Conservation (phyloP, 2,329 filamentous ascomycete genomes). For the Fusarium guadeloupense region DNA sequence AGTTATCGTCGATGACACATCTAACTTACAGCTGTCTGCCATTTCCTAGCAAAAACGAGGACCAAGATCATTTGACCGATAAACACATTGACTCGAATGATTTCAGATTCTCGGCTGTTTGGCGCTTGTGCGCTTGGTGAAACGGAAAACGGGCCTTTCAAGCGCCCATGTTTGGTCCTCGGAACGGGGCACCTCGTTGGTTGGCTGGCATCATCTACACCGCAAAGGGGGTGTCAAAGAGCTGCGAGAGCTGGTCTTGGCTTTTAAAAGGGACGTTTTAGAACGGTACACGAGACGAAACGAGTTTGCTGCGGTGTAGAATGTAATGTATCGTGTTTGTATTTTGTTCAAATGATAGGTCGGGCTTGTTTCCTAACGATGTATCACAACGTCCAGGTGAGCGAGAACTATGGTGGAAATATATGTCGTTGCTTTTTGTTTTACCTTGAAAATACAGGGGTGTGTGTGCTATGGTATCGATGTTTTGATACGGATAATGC, state of each 20-base stretch:
- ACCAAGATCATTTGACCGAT: not conserved
- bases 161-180: slow-evolving; percentile 34
- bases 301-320: slow-evolving; percentile 20
- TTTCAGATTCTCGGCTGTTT: slow-evolving; percentile 2
- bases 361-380: not conserved
- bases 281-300: slow-evolving; percentile 10
- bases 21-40: not conserved
- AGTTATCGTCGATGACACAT: not conserved
- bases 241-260: slow-evolving; percentile 1
- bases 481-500: no score
- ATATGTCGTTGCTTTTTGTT: not conserved
- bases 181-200: slow-evolving; percentile 24
- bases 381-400: not conserved
- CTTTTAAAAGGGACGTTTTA: slow-evolving; percentile 22
- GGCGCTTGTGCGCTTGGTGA: slow-evolving; percentile 41
- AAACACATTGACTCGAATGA: not conserved
- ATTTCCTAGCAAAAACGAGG: not conserved
- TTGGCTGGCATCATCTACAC: slow-evolving; percentile 24
- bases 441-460: not conserved
- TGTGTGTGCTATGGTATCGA: not conserved
- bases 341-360: not conserved
- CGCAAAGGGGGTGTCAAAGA: not conserved
- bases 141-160: slow-evolving; percentile 29
- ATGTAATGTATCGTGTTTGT: not conserved
- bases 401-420: not conserved